Evolutionary conservation across 805 yeast species (phyloP).

Genomic region (Saturnispora gosingensis): DNA sequence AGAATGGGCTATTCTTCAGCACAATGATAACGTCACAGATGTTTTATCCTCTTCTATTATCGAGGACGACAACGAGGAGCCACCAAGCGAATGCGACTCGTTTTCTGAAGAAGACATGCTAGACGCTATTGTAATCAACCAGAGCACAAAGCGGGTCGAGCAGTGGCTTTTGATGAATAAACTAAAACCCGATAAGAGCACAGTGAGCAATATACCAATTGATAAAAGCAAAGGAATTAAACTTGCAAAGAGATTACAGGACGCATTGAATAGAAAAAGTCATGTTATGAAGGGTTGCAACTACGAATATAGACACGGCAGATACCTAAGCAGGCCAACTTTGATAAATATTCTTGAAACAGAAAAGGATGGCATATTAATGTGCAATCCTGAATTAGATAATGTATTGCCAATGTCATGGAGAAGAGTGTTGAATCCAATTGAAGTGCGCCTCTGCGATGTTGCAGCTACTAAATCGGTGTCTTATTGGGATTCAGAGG

Average conservation of each 20-base stretch:
- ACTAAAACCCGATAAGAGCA: background rate
- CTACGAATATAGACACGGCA: slow-evolving; percentile 15
- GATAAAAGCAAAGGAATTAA: background rate
- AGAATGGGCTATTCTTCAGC: slow-evolving; percentile 4
- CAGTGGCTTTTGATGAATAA: slow-evolving; percentile 1
- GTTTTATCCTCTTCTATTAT: background rate
- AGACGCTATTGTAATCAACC: background rate
- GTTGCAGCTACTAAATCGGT: background rate
- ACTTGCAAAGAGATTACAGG: background rate
- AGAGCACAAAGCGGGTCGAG: slow-evolving; percentile 2
- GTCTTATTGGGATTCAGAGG: slow-evolving; percentile 12
- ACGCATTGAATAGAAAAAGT: background rate
- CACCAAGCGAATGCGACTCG: background rate
- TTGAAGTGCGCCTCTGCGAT: slow-evolving; percentile 1
- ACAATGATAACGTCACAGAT: background rate
- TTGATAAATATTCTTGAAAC: slow-evolving; percentile 2
- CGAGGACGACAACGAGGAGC: background rate
- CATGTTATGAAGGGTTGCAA: slow-evolving; percentile 3
- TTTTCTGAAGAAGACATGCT: slow-evolving; percentile 2
- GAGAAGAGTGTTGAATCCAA: slow-evolving; percentile 18
- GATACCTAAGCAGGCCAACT: slow-evolving; percentile 9
- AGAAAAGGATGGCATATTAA: slow-evolving; percentile 15
- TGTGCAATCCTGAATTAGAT: slow-evolving; percentile 25
- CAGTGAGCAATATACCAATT: background rate
- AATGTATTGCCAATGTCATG: slow-evolving; percentile 24